Evolutionary conservation across 495 filamentous ascomycete genomes (phyloP), one percentile per base, ranked within the genome.

Genomic region (Penicillium cinerascens): DNA sequence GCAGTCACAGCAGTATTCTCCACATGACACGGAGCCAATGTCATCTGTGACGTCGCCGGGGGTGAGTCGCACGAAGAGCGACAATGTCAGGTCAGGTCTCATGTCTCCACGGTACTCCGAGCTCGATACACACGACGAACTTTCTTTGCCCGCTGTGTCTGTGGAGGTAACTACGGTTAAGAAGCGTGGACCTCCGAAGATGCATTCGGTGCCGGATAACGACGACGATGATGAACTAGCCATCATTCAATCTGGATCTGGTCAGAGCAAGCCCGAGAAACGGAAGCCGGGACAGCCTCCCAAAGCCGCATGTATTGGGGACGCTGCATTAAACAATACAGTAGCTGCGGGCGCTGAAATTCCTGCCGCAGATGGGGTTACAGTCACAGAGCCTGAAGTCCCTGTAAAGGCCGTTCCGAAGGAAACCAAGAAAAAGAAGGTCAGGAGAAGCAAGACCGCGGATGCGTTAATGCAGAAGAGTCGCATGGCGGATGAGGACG

Each of bases 11-110:
- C 37, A 46, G 10, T 60, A 54, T 37, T 76, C 73, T 2, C 70
- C 73, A 5, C 71, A 74, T 42, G 73, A 76, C 39, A 76, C 73
- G 2, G 63, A 72, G 23, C 73, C 73, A 16, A 51, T 72, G n/a
- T 76, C 72, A 3, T 74, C 73, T 11, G 49, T 69, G 9, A 23
- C 51, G 6, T 69, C 68, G 1, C 56, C 61, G 1, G 49, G 54
- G 15, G 20, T 55, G 15, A 63, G 41, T 22, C 58, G 64, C 50
- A 33, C 58, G 2, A 73, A 63, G 13, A 68, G 59, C 25, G 67
- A 70, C 17, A 59, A 49, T 42, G 26, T 39, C 5, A 44, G 21
- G 21, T 37, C 51, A 2, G 55, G 43, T 13, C 25, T 49, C 8
- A 51, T 61, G 4, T 56, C 46, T 3, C 47, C 59, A 22, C 60